Evolutionary conservation across 2,329 filamentous ascomycete species (phyloP), one percentile per base, ranked within the genome.

Genomic region (Ceratocystis diversiconidia): DNA sequence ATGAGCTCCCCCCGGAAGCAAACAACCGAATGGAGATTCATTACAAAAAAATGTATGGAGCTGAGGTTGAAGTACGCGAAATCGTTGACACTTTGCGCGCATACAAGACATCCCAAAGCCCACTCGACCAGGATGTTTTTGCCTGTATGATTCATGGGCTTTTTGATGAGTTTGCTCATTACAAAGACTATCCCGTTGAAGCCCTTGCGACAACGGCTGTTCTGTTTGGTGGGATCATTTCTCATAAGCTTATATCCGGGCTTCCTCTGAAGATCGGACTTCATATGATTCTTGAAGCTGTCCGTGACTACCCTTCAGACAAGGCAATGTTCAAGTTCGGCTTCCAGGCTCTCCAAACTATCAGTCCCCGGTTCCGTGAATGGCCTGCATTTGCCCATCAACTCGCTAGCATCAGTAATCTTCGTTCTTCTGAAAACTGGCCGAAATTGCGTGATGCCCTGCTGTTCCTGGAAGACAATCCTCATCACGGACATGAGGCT

Each of bases 251-350:
- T 5, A 88, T 99, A 62, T 90, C 91, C 5, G 88, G 91, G 52
- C 83, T 99, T 19, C 90, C 94, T 2, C 83, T 97, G 43, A 91
- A 96, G 73, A 91, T 96, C 66, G 94, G 90, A n/a, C 79, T 97
- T 17, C 91, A 89, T 17, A 96, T 99, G 90, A 95, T 99, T 69
- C 79, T 97, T n/a, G 92, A 99, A 74, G 90, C 94, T 12, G 91
- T 99, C 28, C 83, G 90, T 69, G 91, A 96, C 69, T 90, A 94
- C 71, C 78, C 82, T 41, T 85, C 88, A 0, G 88, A 95, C 41
- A 86, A 92, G 68, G 86, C 90, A 0, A 97, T 99, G 94, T 97
- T 94, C 79, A 96, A 96, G 72, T 99, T 99, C 73, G 94, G 95
- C 10, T 81, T 99, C 12, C 94, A 99, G 73, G 94, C 94, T 17